Conservation (phyloP, 306 rosid species). For the Fragaria ananassa region DNA sequence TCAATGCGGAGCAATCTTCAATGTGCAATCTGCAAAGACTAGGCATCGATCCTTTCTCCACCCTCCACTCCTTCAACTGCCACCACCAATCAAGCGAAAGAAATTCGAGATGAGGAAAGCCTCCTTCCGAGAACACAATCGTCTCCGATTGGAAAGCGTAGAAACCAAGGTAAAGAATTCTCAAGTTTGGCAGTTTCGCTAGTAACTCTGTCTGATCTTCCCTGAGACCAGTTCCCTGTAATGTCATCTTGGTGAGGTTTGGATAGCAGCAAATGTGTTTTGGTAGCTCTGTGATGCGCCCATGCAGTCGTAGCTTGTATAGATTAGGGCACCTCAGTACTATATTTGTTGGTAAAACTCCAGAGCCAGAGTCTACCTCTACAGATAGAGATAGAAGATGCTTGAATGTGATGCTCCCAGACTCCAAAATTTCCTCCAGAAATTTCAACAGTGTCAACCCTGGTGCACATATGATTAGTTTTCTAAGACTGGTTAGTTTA, state of each 20-base stretch:
- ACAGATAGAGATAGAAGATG: not conserved
- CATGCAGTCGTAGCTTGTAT: not conserved
- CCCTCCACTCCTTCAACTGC: conserved; percentile 39
- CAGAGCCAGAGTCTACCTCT: too few species aligned
- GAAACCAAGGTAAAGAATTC: conserved; percentile 16
- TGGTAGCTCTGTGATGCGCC: conserved; percentile 7
- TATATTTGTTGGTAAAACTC: too few species aligned
- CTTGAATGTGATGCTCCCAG: not conserved
- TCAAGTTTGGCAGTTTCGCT: conserved; percentile 45
- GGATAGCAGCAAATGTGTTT: conserved; percentile 14
- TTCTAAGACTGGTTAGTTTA: conserved; percentile 37
- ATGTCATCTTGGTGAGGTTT: conserved; percentile 31
- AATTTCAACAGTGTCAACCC: not conserved
- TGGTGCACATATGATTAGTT: not conserved
- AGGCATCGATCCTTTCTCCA: conserved; percentile 40
- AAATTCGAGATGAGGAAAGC: conserved; percentile 39
- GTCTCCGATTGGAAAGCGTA: not conserved
- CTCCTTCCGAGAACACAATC: conserved; percentile 28
- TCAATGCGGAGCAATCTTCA: conserved; percentile 19
- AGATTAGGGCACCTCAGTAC: not conserved
- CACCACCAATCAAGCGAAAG: conserved; percentile 24
- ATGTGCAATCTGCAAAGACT: conserved; percentile 26
- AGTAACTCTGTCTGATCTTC: conserved; percentile 38
- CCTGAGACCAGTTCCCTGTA: conserved; percentile 31
- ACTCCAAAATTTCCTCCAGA: not conserved